Evolutionary conservation across 2,329 filamentous ascomycete genomes (phyloP), one percentile per base, ranked within the genome.

Genomic region (Aspergillus sp.): DNA sequence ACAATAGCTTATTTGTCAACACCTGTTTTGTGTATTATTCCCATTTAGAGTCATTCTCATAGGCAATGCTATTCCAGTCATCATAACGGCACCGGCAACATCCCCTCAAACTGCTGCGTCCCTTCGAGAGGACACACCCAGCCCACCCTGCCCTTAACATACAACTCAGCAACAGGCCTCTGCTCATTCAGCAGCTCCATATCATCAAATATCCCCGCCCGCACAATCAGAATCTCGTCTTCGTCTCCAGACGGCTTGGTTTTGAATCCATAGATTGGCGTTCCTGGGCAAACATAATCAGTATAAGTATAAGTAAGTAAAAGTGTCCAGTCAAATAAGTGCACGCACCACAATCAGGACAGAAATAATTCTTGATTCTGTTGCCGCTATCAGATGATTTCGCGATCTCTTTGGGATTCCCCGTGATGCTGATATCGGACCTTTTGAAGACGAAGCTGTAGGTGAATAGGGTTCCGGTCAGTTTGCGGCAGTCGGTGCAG

Each of bases 401-500:
- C 15, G 64, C 52, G 19, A 75, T 63, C 62, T 65, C 71, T 56
- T 74, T 75, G 0, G 72, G 70, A 7, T 9, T 73, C 9, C 74
- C 74, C 1, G 65, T 52, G 57, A 75, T 46, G 1, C 66, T 64
- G 31, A 76, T 55, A 6, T 73, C 65, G 0, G 60, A 5, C 15
- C 61, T 25, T 72, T 68, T 57, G 35, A 74, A 57, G 21, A 75
- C 53, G n/a, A 70, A 65, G 55, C 59, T 73, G 50, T 70, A 71
- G 31, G 63, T 65, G 52, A 64, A 75, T n/a, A 59, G 57, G 3
- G 58, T 47, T 1, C 73, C 72, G 1, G 71, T 71, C 4, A 76
- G 64, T 58, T 76, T 76, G 54, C 74, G 72, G 63, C 74, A 77
- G 57, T 75, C 74, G n/a, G 52, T 33, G 56, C 74, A 76, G 63